Conservation (phyloP, 1,284 basidiomycete species). For the Melampsora americana region DNA sequence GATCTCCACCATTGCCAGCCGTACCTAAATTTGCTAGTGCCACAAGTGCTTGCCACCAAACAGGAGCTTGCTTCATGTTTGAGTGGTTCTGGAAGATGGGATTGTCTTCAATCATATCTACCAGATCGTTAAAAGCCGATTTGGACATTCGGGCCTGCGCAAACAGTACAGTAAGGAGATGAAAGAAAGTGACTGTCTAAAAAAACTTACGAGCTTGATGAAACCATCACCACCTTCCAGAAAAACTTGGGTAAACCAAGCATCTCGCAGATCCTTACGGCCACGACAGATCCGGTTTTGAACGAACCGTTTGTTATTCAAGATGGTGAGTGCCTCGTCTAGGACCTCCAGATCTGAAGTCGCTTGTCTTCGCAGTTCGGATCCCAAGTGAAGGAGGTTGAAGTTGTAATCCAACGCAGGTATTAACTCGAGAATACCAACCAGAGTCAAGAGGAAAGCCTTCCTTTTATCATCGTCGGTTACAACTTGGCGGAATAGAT, state of each 20-base stretch:
- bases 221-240: background rate
- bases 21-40: background rate
- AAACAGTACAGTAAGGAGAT: background rate
- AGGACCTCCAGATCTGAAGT: background rate
- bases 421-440: no score
- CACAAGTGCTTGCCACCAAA: background rate
- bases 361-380: background rate
- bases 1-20: constrained; percentile 1
- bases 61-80: background rate
- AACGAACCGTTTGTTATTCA: background rate
- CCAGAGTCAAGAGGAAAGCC: no score
- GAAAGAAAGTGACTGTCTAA: background rate
- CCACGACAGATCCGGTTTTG: background rate
- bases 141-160: background rate
- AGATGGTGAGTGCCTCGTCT: background rate
- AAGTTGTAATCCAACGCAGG: no score
- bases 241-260: background rate
- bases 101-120: constrained; percentile 1
- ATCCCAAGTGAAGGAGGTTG: background rate
- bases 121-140: background rate
- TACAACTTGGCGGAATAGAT: no score
- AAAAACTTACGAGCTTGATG: background rate
- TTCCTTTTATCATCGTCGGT: no score
- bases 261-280: background rate
- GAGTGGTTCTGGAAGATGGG: constrained; percentile 7